Conservation (phyloP, 768 basidiomycete genomes). For the Mycena polygramma region DNA sequence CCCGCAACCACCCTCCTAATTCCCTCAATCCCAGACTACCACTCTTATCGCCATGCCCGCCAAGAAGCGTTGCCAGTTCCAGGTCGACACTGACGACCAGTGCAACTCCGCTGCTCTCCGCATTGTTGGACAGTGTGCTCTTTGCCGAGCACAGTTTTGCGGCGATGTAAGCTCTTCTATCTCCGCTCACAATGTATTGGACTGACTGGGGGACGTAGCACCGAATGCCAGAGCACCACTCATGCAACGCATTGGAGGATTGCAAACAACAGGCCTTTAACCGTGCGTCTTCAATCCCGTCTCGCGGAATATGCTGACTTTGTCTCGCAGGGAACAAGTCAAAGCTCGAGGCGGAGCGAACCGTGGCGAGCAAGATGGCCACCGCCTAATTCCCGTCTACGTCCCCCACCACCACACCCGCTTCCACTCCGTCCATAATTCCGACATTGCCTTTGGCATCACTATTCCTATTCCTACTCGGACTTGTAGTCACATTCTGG, state of each 20-base stretch:
- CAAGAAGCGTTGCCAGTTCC: conserved; percentile 91
- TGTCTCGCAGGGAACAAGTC: conserved; percentile 69
- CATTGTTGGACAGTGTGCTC: conserved; percentile 88
- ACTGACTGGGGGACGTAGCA: conserved; percentile 64
- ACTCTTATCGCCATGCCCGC: conserved; percentile 67
- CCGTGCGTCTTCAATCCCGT: conserved; percentile 1
- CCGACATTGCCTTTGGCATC: background rate
- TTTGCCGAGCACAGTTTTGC: conserved; percentile 85
- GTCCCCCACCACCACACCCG: conserved; percentile 13
- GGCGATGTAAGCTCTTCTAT: conserved; percentile 64
- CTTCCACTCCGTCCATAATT: conserved; percentile 16
- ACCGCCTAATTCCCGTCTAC: conserved; percentile 61
- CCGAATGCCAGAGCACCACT: conserved; percentile 90
- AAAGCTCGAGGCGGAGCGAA: conserved; percentile 90
- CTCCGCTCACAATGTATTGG: background rate
- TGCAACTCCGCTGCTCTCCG: conserved; percentile 87
- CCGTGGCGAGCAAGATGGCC: conserved; percentile 88
- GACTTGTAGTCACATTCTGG: conserved; percentile 27
- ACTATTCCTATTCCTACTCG: conserved; percentile 24
- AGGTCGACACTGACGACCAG: conserved; percentile 59
- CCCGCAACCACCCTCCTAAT: conserved; percentile 1
- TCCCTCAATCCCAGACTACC: conserved; percentile 20
- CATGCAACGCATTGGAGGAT: conserved; percentile 85
- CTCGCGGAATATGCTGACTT: background rate
- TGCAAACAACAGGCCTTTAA: conserved; percentile 92